Evolutionary conservation across 306 rosid genomes (phyloP).

Genomic region (Cercis canadensis): DNA sequence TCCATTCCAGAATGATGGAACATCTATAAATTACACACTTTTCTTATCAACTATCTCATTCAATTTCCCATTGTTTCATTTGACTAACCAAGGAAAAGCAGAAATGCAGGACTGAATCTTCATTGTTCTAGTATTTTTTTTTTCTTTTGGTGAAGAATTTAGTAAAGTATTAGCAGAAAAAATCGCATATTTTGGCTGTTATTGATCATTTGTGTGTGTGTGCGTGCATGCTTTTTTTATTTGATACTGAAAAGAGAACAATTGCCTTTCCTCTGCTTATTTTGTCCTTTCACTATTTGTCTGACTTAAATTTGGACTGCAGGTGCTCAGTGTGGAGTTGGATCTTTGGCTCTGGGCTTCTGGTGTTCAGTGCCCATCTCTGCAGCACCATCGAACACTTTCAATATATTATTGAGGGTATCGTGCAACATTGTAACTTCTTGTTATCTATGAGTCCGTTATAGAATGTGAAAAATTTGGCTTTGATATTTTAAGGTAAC

Average conservation of each 20-base stretch:
- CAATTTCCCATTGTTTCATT: too few relatives aligned
- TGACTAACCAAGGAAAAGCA: too few relatives aligned
- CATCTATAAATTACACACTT: too few relatives aligned
- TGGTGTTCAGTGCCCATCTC: conserved; percentile 72
- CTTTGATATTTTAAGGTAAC: conserved; percentile 28
- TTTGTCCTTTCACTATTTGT: conserved; percentile 15
- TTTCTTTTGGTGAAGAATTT: too few relatives aligned
- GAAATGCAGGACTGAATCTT: too few relatives aligned
- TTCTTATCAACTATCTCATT: too few relatives aligned
- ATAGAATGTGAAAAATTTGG: conserved; percentile 28
- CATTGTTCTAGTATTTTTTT: too few relatives aligned
- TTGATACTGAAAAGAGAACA: not conserved
- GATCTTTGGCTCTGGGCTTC: conserved; percentile 99
- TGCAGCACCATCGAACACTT: conserved; percentile 91
- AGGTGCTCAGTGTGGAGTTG: conserved; percentile 98
- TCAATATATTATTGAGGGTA: conserved; percentile 77
- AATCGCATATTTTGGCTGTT: not conserved
- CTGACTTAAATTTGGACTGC: conserved; percentile 36
- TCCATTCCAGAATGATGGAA: too few relatives aligned
- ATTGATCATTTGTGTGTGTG: not conserved
- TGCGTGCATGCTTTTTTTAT: conserved; percentile 2
- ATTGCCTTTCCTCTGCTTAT: conserved; percentile 4
- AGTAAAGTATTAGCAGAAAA: not conserved
- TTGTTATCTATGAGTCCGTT: conserved; percentile 26
- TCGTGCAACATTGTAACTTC: conserved; percentile 21